Evolutionary conservation across 495 filamentous ascomycete genomes (phyloP).

Genomic region (Penicillium pancosmium): DNA sequence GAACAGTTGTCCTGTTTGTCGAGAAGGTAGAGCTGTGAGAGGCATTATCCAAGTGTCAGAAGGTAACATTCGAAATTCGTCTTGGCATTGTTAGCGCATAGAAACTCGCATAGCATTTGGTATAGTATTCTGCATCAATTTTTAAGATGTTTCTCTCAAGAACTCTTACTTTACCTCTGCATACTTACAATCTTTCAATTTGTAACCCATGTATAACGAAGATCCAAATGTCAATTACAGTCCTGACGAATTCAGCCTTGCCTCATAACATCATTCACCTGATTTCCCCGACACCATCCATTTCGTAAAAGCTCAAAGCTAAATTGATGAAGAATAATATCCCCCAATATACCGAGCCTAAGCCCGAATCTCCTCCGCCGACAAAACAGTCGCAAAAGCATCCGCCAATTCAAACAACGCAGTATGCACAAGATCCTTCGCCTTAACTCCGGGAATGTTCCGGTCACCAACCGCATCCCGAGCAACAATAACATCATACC

Average conservation of each 20-base stretch:
- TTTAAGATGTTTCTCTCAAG: too few species aligned
- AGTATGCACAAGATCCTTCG: conserved; percentile 40
- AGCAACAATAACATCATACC: conserved; percentile 60
- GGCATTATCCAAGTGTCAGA: neutral
- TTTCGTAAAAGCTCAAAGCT: neutral
- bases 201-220: too few species aligned
- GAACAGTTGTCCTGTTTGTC: neutral
- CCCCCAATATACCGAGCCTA: neutral
- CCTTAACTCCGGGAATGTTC: conserved; percentile 55
- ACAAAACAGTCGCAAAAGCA: conserved; percentile 50
- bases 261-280: too few species aligned
- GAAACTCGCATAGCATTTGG: too few species aligned
- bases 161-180: too few species aligned
- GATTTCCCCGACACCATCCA: neutral
- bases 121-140: too few species aligned
- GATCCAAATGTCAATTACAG: too few species aligned
- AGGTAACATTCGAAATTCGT: neutral
- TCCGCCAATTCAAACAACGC: conserved; percentile 49
- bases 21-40: neutral
- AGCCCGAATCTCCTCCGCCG: conserved; percentile 31
- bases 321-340: neutral
- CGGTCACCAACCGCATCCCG: conserved; percentile 62
- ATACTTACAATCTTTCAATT: too few species aligned
- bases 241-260: too few species aligned
- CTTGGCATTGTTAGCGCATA: too few species aligned